These are phyloP conservation scores for Stagonosporopsis cucurbitacearum DNA, from an alignment of 2,329 filamentous ascomycete species.

Conservation along the genomic window DNA sequence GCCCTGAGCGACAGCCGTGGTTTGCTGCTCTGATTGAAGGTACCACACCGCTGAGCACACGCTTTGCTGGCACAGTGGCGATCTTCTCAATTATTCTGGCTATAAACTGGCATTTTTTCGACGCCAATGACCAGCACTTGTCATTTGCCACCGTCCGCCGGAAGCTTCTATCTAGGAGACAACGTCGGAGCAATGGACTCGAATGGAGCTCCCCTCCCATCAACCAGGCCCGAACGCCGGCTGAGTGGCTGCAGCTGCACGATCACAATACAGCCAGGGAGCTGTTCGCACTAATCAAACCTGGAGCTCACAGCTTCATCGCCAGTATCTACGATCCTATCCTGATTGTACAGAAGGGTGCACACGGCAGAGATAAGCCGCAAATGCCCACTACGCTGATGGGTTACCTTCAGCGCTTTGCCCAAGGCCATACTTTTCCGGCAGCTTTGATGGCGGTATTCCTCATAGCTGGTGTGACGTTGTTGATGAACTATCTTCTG, in stretches of 20 bases:
- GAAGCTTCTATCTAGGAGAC: slow-evolving; percentile 32
- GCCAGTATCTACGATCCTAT: slow-evolving; percentile 77
- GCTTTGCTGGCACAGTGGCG: slow-evolving; percentile 76
- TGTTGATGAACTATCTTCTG: slow-evolving; percentile 77
- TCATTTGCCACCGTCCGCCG: slow-evolving; percentile 33
- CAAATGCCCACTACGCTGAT: slow-evolving; percentile 59
- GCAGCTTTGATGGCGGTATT: slow-evolving; percentile 70
- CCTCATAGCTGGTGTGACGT: slow-evolving; percentile 67
- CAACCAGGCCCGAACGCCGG: slow-evolving; percentile 77
- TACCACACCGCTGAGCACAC: slow-evolving; percentile 71
- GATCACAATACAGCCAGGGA: slow-evolving; percentile 80
- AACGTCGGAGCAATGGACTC: slow-evolving; percentile 21
- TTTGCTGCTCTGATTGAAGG: slow-evolving; percentile 67
- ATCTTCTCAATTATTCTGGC: slow-evolving; percentile 75
- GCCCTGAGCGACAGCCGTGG: slow-evolving; percentile 61
- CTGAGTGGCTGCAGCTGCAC: slow-evolving; percentile 77
- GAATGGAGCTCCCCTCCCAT: slow-evolving; percentile 60
- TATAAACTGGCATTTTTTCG: slow-evolving; percentile 80
- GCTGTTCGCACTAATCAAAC: slow-evolving; percentile 77
- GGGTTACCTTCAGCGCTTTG: slow-evolving; percentile 56
- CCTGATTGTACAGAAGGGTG: slow-evolving; percentile 72
- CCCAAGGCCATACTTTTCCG: slow-evolving; percentile 71
- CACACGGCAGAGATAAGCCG: slow-evolving; percentile 66
- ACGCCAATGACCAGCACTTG: slow-evolving; percentile 56
- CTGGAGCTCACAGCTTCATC: slow-evolving; percentile 72